Evolutionary conservation across 148 eudicot genomes (phyloP).

Genomic region (Selenicereus undatus): DNA sequence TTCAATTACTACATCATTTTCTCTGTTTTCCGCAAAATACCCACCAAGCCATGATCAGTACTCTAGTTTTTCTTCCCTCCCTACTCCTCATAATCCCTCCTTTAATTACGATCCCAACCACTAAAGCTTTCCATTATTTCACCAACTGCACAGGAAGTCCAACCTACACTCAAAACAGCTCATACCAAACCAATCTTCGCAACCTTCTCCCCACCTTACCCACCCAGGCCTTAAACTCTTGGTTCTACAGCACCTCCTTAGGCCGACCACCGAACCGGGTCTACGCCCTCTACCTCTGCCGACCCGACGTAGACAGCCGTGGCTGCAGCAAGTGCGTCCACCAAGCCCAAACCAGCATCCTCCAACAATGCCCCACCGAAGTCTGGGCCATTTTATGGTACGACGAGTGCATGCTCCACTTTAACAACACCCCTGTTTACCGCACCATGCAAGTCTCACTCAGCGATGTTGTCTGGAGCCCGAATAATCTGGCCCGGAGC

Average conservation of each 20-base stretch:
- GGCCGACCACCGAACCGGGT: conserved; percentile 17
- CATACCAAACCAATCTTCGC: conserved; percentile 18
- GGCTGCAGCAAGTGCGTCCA: conserved; percentile 22
- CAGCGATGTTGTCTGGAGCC: not conserved
- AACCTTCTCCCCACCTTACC: conserved; percentile 11
- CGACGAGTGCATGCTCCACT: conserved; percentile 26
- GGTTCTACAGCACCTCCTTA: conserved; percentile 10
- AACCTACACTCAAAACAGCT: conserved; percentile 16
- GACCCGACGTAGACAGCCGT: not conserved
- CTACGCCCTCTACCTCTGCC: conserved; percentile 18
- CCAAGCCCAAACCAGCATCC: conserved; percentile 8
- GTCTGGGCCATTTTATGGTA: conserved; percentile 18
- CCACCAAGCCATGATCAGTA: not conserved
- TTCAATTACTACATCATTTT: not conserved
- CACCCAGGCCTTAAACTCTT: not conserved
- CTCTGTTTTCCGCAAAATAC: not conserved
- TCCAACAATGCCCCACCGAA: conserved; percentile 22
- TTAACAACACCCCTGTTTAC: conserved; percentile 15
- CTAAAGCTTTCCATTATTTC: conserved; percentile 16
- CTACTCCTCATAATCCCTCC: not conserved
- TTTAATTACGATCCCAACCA: not conserved
- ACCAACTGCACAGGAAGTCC: conserved; percentile 23
- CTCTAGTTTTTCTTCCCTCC: not conserved
- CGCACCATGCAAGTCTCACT: conserved; percentile 5
- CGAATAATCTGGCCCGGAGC: not conserved